phyloP scores from a whole-genome alignment of 768 basidiomycete genomes.

The Pleurotus platypus region DNA sequence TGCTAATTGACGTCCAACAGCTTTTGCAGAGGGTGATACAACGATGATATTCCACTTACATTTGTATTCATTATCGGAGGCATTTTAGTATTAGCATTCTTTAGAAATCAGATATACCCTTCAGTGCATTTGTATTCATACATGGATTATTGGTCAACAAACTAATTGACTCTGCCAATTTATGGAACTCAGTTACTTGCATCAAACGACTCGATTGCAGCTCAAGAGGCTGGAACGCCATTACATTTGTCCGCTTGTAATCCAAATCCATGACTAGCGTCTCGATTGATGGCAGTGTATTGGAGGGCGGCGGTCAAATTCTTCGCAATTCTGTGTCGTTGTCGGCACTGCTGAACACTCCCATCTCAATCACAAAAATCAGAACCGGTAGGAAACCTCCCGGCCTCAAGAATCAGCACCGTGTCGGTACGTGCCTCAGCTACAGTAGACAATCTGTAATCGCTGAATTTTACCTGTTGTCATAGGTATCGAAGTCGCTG shows the following conservation, averaged over 20 bases:
- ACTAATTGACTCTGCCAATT: too few relatives aligned
- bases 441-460: background rate
- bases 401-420: slow-evolving; percentile 72
- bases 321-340: slow-evolving; percentile 66
- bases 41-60: background rate
- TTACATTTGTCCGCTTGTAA: background rate
- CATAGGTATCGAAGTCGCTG: slow-evolving; percentile 63
- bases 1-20: background rate
- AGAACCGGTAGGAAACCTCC: slow-evolving; percentile 55
- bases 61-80: background rate
- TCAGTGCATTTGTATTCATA: slow-evolving; percentile 7
- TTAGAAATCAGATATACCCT: background rate
- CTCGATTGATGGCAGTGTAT: slow-evolving; percentile 44
- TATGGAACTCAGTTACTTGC: too few relatives aligned
- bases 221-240: background rate
- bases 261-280: background rate
- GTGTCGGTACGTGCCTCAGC: slow-evolving; percentile 44
- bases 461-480: background rate
- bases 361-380: slow-evolving; percentile 58
- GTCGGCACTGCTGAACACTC: slow-evolving; percentile 60
- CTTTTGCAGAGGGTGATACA: background rate
- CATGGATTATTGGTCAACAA: background rate
- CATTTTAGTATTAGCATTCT: background rate
- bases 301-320: slow-evolving; percentile 70
- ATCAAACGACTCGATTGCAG: background rate